Percentiles rank a stretch among this genome's conserved stretches.
Conservation (phyloP, 345 rosid species). For the Pelargonium nanum region DNA sequence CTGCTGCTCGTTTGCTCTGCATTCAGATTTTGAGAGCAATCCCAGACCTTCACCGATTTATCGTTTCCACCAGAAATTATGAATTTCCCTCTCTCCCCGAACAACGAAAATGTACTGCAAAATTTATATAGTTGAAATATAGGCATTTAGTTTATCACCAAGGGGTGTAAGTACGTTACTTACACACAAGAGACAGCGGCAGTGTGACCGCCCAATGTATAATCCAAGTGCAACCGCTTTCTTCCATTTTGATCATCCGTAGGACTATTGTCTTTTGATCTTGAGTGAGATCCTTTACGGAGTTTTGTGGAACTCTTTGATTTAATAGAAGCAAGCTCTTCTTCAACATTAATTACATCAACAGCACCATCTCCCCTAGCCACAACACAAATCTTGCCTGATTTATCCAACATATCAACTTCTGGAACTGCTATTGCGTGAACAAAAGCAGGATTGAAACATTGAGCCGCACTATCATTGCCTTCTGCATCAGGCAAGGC, state of each 20-base stretch:
- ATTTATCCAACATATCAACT: slow-evolving; percentile 54
- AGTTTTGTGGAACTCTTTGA: slow-evolving; percentile 30
- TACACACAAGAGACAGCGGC: slow-evolving; percentile 77
- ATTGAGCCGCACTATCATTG: slow-evolving; percentile 35
- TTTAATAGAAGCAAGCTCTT: slow-evolving; percentile 38
- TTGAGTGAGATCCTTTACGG: slow-evolving; percentile 47
- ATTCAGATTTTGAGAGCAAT: slow-evolving; percentile 39
- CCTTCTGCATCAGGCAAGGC: slow-evolving; percentile 34
- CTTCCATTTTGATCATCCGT: slow-evolving; percentile 18
- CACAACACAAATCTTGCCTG: slow-evolving; percentile 54
- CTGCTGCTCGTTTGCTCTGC: slow-evolving; percentile 22
- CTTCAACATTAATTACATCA: slow-evolving; percentile 55
- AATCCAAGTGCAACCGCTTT: slow-evolving; percentile 64
- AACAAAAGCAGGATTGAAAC: slow-evolving; percentile 83
- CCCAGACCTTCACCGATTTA: slow-evolving; percentile 74
- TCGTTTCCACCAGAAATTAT: slow-evolving; percentile 82
- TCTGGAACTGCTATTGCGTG: slow-evolving; percentile 77
- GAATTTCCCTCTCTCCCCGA: slow-evolving; percentile 63
- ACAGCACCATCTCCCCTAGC: slow-evolving; percentile 82
- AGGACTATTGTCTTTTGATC: slow-evolving; percentile 18
- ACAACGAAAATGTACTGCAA: slow-evolving; percentile 48
- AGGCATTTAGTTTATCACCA: background rate
- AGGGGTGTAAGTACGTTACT: slow-evolving; percentile 4
- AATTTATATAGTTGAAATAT: background rate
- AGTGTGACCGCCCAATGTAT: slow-evolving; percentile 65